Percentiles rank a stretch among this genome's conserved stretches.
Evolutionary conservation across 805 yeast genomes (phyloP).

Genomic region (Monosporozyma aerobia): DNA sequence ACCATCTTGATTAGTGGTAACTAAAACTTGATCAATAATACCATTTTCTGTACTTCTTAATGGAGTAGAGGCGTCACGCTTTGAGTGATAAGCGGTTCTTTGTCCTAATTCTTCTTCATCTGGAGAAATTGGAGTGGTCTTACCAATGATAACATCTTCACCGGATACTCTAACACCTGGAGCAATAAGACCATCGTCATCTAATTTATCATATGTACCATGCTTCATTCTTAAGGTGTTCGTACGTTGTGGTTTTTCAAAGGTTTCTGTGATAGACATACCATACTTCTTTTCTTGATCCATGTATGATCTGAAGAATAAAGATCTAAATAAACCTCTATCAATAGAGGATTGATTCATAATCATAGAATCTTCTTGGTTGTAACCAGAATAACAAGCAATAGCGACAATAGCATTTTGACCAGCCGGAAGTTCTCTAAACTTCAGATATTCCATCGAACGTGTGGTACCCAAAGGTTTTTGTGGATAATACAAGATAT

Average conservation of each 20-base stretch:
- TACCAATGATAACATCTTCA: conserved; percentile 97
- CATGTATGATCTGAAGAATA: conserved; percentile 95
- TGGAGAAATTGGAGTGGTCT: conserved; percentile 98
- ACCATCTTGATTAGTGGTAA: conserved; percentile 98
- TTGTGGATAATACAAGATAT: conserved; percentile 93
- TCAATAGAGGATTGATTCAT: conserved; percentile 98
- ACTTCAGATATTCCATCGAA: conserved; percentile 94
- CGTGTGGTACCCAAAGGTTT: conserved; percentile 97
- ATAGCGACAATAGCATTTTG: conserved; percentile 98
- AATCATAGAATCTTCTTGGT: conserved; percentile 99
- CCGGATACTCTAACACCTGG: conserved; percentile 99
- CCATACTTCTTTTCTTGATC: conserved; percentile 98
- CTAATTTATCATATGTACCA: conserved; percentile 96
- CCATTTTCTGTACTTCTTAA: conserved; percentile 94
- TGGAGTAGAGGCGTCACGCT: conserved; percentile 98
- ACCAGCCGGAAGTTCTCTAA: conserved; percentile 97
- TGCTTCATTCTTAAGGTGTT: conserved; percentile 93
- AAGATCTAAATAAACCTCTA: conserved; percentile 89
- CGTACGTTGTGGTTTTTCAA: conserved; percentile 92
- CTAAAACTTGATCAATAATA: conserved; percentile 93
- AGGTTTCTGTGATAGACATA: conserved; percentile 95
- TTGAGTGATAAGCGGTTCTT: conserved; percentile 95
- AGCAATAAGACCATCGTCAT: conserved; percentile 94
- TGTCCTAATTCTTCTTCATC: conserved; percentile 98
- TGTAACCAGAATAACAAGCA: conserved; percentile 96